A percentile compares a stretch with the other conserved stretches of the same genome.
These are phyloP conservation scores for Aspergillus candidus DNA, from an alignment of 2,329 filamentous ascomycete genomes.

Conservation along the genomic window DNA sequence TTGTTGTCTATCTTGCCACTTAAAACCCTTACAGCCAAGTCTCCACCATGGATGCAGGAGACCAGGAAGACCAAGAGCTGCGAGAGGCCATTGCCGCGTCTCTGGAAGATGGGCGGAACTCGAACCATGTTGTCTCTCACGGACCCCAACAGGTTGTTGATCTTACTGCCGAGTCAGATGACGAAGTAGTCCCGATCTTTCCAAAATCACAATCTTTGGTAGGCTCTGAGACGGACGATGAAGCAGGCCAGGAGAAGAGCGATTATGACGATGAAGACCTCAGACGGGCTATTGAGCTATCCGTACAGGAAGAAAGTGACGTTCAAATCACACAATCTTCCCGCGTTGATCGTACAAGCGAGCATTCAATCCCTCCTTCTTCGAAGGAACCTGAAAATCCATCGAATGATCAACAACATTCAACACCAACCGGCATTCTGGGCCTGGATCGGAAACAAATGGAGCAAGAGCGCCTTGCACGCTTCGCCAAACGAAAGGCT, in stretches of 20 bases:
- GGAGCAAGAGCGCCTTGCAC: conserved; percentile 74
- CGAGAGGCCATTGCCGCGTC: conserved; percentile 20
- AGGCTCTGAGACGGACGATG: conserved; percentile 20
- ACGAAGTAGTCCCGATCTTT: conserved; percentile 19
- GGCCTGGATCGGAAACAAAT: conserved; percentile 71
- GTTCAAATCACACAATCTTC: neutral
- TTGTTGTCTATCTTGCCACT: neutral
- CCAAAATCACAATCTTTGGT: conserved; percentile 25
- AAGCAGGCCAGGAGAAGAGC: conserved; percentile 12
- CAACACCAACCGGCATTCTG: conserved; percentile 33
- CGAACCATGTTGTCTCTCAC: neutral
- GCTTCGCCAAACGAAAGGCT: conserved; percentile 55
- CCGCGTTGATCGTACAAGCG: neutral
- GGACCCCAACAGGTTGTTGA: conserved; percentile 22
- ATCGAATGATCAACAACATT: neutral
- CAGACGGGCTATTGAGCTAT: conserved; percentile 30
- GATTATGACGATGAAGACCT: conserved; percentile 31
- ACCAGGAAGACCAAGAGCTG: conserved; percentile 20
- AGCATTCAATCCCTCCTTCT: neutral
- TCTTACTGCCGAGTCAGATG: conserved; percentile 27
- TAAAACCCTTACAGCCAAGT: neutral
- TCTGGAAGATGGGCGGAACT: conserved; percentile 9
- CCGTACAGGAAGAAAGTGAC: conserved; percentile 21
- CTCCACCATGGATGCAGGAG: conserved; percentile 4
- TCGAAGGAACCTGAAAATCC: neutral